Evolutionary conservation across 495 filamentous ascomycete species (phyloP).

Genomic region (Durotheca rogersii): DNA sequence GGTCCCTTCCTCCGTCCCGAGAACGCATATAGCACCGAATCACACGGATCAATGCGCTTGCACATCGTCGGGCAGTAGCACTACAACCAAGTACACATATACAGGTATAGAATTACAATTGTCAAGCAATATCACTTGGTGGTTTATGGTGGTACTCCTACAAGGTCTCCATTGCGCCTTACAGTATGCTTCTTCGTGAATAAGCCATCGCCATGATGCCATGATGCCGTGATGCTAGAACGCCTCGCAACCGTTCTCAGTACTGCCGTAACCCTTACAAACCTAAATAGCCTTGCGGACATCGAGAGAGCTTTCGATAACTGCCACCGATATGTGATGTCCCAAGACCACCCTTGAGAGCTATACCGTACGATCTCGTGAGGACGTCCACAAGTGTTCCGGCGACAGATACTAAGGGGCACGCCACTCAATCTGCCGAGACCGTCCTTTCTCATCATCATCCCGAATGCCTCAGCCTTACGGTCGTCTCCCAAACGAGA

Average conservation of each 20-base stretch:
- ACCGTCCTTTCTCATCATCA: not conserved
- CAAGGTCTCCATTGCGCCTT: slow-evolving; percentile 20
- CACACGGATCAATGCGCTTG: too few species aligned
- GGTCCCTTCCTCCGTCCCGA: too few species aligned
- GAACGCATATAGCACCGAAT: too few species aligned
- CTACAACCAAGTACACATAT: too few species aligned
- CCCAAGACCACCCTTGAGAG: not conserved
- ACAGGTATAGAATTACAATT: too few species aligned
- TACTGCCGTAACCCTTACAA: slow-evolving; percentile 7
- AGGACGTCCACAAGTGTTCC: not conserved
- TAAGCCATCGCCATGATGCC: slow-evolving; percentile 20
- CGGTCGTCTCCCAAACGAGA: too few species aligned
- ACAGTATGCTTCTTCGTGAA: slow-evolving; percentile 12
- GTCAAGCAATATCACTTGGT: not conserved
- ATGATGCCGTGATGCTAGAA: slow-evolving; percentile 8
- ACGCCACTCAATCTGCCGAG: not conserved
- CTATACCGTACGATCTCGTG: not conserved
- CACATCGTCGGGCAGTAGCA: too few species aligned
- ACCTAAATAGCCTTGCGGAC: not conserved
- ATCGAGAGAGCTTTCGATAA: not conserved
- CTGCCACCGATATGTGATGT: not conserved
- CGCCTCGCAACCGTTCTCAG: not conserved
- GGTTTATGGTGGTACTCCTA: not conserved
- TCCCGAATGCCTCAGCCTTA: not conserved
- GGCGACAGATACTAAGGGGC: not conserved